Conservation (phyloP, 78 protist species). For the Dictyostelium discoideum region dicty_2.7 NC_007089.4:3488501-3489000, state of each 20-base stretch:
- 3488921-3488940: slow-evolving; percentile 14
- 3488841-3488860: slow-evolving; percentile 1
- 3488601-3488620: not conserved
- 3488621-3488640: too few relatives aligned
- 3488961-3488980: slow-evolving; percentile 18
- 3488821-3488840: not conserved
- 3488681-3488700: slow-evolving; percentile 25
- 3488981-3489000: not conserved
- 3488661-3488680: not conserved
- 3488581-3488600: not conserved
- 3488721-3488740: not conserved
- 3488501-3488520: too few relatives aligned
- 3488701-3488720: slow-evolving; percentile 14
- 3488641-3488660: not conserved
- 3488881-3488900: slow-evolving; percentile 20
- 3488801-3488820: not conserved
- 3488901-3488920: slow-evolving; percentile 29
- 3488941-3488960: not conserved
- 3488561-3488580: too few relatives aligned
- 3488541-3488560: too few relatives aligned
- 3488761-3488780: not conserved
- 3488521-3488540: too few relatives aligned
- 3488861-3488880: slow-evolving; percentile 1
- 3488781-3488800: slow-evolving; percentile 17
- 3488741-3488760: not conserved